These are phyloP conservation scores for Centaurea solstitialis DNA, from an alignment of 129 eudicot species.

Conservation along the genomic window DNA sequence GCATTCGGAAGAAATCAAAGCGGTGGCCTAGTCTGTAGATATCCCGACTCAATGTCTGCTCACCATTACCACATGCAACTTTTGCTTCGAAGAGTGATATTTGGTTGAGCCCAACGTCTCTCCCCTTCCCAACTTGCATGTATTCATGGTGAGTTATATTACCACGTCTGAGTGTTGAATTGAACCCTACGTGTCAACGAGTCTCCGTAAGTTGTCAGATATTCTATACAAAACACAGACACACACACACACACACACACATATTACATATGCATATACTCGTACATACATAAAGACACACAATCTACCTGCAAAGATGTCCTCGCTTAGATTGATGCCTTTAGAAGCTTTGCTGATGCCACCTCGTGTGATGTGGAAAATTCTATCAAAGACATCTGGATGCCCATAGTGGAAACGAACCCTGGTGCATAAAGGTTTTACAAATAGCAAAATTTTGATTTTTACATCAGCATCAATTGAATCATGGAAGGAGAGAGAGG, in stretches of 20 bases:
- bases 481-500: neutral
- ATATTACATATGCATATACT: neutral
- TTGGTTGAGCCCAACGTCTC: constrained; percentile 23
- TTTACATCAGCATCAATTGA: neutral
- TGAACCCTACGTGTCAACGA: constrained; percentile 41
- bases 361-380: constrained; percentile 79
- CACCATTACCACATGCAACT: constrained; percentile 23
- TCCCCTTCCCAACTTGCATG: constrained; percentile 28
- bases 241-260: neutral
- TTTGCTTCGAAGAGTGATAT: constrained; percentile 22
- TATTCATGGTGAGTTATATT: constrained; percentile 27
- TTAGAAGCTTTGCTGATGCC: constrained; percentile 78
- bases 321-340: constrained; percentile 75
- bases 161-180: constrained; percentile 21
- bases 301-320: constrained; percentile 64
- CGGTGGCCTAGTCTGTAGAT: constrained; percentile 34
- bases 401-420: constrained; percentile 86
- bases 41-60: constrained; percentile 20
- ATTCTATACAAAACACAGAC: neutral
- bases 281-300: neutral
- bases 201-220: neutral
- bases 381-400: constrained; percentile 78
- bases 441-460: neutral
- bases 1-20: constrained; percentile 82
- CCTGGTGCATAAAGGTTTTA: constrained; percentile 32